phyloP scores from a whole-genome alignment of 768 basidiomycete genomes.

The Xerocomus potaroensis region DNA sequence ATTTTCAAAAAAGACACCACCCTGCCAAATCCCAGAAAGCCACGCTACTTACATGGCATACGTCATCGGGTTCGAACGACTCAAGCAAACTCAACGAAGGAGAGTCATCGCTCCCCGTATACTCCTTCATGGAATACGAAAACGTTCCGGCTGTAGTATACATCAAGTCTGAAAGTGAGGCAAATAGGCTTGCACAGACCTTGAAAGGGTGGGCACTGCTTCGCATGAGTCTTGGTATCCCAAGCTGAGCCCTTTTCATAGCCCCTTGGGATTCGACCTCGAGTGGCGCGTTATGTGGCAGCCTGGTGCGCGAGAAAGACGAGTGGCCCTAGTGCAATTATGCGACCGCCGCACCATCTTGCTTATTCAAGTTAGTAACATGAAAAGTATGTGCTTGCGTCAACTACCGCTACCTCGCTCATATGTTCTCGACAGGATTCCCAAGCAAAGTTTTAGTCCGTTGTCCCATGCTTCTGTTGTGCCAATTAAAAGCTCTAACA shows the following conservation, averaged over 20 bases:
- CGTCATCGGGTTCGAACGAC: conserved; percentile 1
- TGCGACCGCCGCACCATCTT: conserved; percentile 41
- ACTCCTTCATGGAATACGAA: conserved; percentile 36
- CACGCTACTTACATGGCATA: background rate
- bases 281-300: conserved; percentile 42
- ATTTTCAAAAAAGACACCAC: background rate
- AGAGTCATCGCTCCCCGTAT: conserved; percentile 26
- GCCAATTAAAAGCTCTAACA: background rate
- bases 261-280: conserved; percentile 49
- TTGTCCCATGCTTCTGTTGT: background rate
- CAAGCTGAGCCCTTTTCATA: conserved; percentile 13
- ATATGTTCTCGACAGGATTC: conserved; percentile 32
- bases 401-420: background rate
- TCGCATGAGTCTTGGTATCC: background rate
- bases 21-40: background rate
- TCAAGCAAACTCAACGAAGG: background rate
- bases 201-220: conserved; percentile 33
- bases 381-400: conserved; percentile 36
- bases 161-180: conserved; percentile 37
- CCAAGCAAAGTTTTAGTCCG: conserved; percentile 40
- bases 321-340: conserved; percentile 44
- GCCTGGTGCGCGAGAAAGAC: conserved; percentile 30
- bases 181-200: conserved; percentile 35
- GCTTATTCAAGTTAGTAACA: conserved; percentile 45
- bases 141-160: conserved; percentile 35